A percentile compares a stretch with the other conserved stretches of the same genome.
These are phyloP conservation scores for Galerina sulciceps DNA, from an alignment of 768 basidiomycete genomes.

Conservation along the genomic window DNA sequence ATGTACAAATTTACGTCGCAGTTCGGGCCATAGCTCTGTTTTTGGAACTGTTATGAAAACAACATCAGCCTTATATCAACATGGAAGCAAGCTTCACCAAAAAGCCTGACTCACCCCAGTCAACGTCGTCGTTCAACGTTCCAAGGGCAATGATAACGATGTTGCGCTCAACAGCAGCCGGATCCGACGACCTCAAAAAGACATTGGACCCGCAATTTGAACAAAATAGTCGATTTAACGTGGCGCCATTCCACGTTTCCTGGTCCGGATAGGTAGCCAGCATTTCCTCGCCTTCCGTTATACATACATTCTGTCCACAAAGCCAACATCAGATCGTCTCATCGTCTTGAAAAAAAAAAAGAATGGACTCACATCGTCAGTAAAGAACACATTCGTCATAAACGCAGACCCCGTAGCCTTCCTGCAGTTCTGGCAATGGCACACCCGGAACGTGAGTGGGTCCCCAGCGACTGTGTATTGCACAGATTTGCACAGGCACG, in stretches of 20 bases:
- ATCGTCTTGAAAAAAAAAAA: neutral
- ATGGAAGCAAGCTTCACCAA: too few species aligned
- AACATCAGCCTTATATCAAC: neutral
- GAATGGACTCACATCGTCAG: slow-evolving; percentile 30
- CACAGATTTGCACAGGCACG: slow-evolving; percentile 42
- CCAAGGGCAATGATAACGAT: slow-evolving; percentile 31
- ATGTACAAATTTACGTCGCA: slow-evolving; percentile 25
- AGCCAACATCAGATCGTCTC: neutral
- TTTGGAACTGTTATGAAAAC: slow-evolving; percentile 26
- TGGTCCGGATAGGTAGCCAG: slow-evolving; percentile 32
- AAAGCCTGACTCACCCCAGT: slow-evolving; percentile 31
- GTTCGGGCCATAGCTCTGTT: slow-evolving; percentile 29
- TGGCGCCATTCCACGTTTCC: slow-evolving; percentile 32
- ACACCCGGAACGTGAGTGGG: slow-evolving; percentile 41
- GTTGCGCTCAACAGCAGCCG: slow-evolving; percentile 13
- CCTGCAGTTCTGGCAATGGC: slow-evolving; percentile 48
- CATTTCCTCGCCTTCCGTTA: slow-evolving; percentile 31
- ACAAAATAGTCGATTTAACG: slow-evolving; percentile 38
- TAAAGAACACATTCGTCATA: slow-evolving; percentile 42
- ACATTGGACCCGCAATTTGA: slow-evolving; percentile 40
- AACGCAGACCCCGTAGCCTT: slow-evolving; percentile 46
- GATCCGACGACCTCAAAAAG: slow-evolving; percentile 24
- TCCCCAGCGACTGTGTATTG: slow-evolving; percentile 38
- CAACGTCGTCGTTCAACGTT: slow-evolving; percentile 31
- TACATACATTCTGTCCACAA: slow-evolving; percentile 29